Conservation (phyloP, 2,329 filamentous ascomycete genomes). For the Hymenoscyphus scutula region DNA sequence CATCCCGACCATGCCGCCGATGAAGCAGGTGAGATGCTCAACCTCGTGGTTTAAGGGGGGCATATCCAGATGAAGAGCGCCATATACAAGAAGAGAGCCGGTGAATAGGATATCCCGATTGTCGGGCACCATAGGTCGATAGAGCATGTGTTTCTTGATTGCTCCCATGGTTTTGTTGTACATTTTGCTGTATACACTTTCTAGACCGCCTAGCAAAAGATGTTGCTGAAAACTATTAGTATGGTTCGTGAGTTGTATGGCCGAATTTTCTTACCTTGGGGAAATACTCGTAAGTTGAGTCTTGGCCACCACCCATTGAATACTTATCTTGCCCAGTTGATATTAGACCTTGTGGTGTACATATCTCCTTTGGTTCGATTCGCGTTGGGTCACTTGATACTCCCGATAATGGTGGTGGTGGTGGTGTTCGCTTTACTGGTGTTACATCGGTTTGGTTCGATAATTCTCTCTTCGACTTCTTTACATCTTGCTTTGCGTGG, state of each 20-base stretch:
- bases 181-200: conserved; percentile 69
- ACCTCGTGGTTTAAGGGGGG: conserved; percentile 34
- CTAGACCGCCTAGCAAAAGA: conserved; percentile 71
- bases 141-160: conserved; percentile 72
- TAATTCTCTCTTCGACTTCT: background rate
- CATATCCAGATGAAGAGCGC: conserved; percentile 46
- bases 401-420: conserved; percentile 2
- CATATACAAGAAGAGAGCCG: conserved; percentile 54
- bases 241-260: background rate
- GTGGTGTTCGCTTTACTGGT: background rate
- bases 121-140: conserved; percentile 68
- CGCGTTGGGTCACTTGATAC: conserved; percentile 20
- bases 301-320: conserved; percentile 62
- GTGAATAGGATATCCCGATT: conserved; percentile 72
- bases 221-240: conserved; percentile 51
- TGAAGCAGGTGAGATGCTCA: conserved; percentile 64
- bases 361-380: conserved; percentile 41
- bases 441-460: background rate
- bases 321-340: conserved; percentile 48
- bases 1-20: conserved; percentile 68
- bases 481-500: conserved; percentile 2
- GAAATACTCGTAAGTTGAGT: conserved; percentile 72
- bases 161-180: conserved; percentile 67
- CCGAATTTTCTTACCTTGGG: conserved; percentile 50
- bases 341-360: conserved; percentile 58